Evolutionary conservation across 371 early-diverging fungal genomes (phyloP).

Genomic region (Mortierella sp.): DNA sequence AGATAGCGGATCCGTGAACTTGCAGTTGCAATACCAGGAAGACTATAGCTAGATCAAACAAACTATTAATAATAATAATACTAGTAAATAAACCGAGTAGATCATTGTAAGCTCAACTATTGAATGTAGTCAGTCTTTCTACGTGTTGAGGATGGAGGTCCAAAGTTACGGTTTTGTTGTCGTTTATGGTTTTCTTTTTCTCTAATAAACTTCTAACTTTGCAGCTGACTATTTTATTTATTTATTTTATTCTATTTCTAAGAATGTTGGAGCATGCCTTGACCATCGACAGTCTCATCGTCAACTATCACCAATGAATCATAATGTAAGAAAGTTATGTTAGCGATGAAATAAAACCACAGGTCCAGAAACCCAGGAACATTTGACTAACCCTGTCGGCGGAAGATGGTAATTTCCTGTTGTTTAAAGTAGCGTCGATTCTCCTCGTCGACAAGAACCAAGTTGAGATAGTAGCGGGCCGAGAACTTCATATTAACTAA

Average conservation of each 20-base stretch:
- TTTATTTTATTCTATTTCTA: neutral
- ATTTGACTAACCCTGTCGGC: constrained; percentile 60
- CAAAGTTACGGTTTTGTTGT: no score
- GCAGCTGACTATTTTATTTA: neutral
- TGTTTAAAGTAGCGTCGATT: constrained; percentile 97
- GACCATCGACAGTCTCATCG: constrained; percentile 3
- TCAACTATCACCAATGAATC: neutral
- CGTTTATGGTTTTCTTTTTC: neutral
- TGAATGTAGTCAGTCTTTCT: no score
- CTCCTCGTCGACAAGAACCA: constrained; percentile 85
- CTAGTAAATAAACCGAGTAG: no score
- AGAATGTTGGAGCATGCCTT: neutral
- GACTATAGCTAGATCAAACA: no score
- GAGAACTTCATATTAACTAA: constrained; percentile 96
- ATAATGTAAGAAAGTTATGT: neutral
- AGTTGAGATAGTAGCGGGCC: constrained; percentile 87
- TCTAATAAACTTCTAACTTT: neutral
- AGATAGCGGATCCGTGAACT: constrained; percentile 21
- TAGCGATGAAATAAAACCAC: neutral
- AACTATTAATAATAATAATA: no score
- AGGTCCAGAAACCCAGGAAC: neutral
- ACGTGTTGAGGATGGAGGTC: no score
- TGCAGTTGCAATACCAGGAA: no score
- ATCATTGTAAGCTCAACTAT: neutral
- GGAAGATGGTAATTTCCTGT: constrained; percentile 92